Evolutionary conservation across 495 filamentous ascomycete genomes (phyloP), one percentile per base, ranked within the genome.

Genomic region (Eremomyces bilateralis): DNA sequence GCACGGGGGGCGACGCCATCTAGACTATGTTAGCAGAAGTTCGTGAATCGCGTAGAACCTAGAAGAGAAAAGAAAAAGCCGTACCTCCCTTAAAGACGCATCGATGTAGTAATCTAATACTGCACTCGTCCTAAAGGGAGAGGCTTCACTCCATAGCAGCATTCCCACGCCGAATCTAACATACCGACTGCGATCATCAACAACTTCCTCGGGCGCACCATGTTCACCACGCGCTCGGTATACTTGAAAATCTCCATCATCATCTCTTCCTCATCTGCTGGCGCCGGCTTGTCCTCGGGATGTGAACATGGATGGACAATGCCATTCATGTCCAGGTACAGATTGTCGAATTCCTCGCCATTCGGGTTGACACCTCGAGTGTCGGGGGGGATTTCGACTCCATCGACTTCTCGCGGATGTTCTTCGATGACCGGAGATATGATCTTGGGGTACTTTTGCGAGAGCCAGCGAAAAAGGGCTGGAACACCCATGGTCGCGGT

Each of bases 241-340:
- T 95, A 95, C 46, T 77, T 77, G 61, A 95, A 95, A 40, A 95
- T 71, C 48, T 84, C 90, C 41, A 92, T 37, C 88, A 99, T 99
- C 90, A 99, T 99, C 56, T 94, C 88, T 53, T 88, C 80, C 61
- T 99, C 88, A 28, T 80, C 83, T 46, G 75, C 76, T 19, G 88
- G 88, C 3, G 88, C 67, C 2, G 88, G 81, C 40, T 66, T 74
- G 43, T 94, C 85, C 55, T 99, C 88, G 1, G 88, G 88, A 57
- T 99, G 88, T 3, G 84, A 92, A 59, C 88, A 99, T 1, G 90
- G 90, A 67, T 99, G 88, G 29, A 99, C 88, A 44, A 99, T 99
- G 52, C 88, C 88, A 59, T 99, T 99, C 88, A 99, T 95, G 50
- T 99, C 88, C 34, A 99, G 69, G 49, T 95, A 99, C 2, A 99